Evolutionary conservation across 1,284 basidiomycete species (phyloP).

Genomic region (Leccinum variabile): DNA sequence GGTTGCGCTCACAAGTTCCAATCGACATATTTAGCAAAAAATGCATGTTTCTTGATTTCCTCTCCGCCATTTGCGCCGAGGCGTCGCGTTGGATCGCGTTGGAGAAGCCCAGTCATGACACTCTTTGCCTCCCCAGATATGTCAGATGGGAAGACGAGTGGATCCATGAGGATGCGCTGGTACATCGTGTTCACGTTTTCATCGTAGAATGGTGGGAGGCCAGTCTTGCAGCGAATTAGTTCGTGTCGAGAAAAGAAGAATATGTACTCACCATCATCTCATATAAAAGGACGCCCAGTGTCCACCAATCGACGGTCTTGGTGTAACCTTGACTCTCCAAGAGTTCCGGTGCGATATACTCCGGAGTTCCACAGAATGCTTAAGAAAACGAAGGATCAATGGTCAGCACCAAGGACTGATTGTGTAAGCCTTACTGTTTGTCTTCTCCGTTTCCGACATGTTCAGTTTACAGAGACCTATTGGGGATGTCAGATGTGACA

Average conservation of each 20-base stretch:
- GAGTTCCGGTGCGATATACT: slow-evolving; percentile 96
- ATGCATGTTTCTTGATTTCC: slow-evolving; percentile 95
- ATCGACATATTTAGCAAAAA: slow-evolving; percentile 94
- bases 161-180: slow-evolving; percentile 94
- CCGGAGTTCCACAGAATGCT: slow-evolving; percentile 99
- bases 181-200: slow-evolving; percentile 99
- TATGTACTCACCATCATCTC: slow-evolving; percentile 86
- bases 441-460: slow-evolving; percentile 97
- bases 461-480: slow-evolving; percentile 95
- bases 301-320: slow-evolving; percentile 99
- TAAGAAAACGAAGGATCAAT: slow-evolving; percentile 8
- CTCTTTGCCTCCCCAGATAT: slow-evolving; percentile 87
- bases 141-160: slow-evolving; percentile 90
- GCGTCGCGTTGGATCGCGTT: slow-evolving; percentile 84
- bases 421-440: slow-evolving; percentile 73
- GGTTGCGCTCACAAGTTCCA: slow-evolving; percentile 63
- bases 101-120: slow-evolving; percentile 85
- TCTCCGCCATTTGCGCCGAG: slow-evolving; percentile 92
- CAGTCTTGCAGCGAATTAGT: slow-evolving; percentile 56
- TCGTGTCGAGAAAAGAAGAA: not conserved
- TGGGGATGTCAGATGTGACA: slow-evolving; percentile 4
- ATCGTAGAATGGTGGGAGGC: slow-evolving; percentile 97
- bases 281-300: slow-evolving; percentile 93
- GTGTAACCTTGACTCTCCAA: slow-evolving; percentile 97
- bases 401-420: not conserved